phyloP scores from a whole-genome alignment of 192 early-diverging fungal species.

The Entomortierella parvispora region DNA sequence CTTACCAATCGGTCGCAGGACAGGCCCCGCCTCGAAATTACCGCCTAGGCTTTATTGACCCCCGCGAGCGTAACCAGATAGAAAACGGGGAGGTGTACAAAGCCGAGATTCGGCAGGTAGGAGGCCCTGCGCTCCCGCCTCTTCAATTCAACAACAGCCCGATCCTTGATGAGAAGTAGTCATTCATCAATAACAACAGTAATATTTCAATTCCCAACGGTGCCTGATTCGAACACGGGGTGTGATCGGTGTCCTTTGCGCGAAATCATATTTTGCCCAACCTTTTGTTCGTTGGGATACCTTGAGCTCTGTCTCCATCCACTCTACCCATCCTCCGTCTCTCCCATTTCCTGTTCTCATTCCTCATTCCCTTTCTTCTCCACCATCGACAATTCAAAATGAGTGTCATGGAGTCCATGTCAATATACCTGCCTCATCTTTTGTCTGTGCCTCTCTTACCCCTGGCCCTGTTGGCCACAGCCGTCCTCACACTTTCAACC shows the following conservation, averaged over 20 bases:
- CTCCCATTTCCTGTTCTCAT: background rate
- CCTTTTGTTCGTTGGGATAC: too few species aligned
- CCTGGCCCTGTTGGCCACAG: conserved; percentile 24
- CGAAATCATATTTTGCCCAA: too few species aligned
- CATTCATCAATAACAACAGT: too few species aligned
- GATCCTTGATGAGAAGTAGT: conserved; percentile 42
- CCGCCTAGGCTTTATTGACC: conserved; percentile 37
- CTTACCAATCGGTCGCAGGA: conserved; percentile 12
- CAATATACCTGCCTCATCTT: conserved; percentile 24
- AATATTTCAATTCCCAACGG: too few species aligned
- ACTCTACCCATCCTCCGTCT: too few species aligned
- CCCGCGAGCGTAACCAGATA: conserved; percentile 26
- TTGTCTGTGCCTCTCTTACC: conserved; percentile 33
- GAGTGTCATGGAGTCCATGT: conserved; percentile 13
- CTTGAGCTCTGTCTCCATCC: too few species aligned
- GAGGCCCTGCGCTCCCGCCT: conserved; percentile 15
- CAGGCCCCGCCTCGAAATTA: conserved; percentile 23
- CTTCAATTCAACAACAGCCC: conserved; percentile 39
- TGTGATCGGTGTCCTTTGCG: too few species aligned
- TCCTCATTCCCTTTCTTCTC: background rate
- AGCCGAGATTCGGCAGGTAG: conserved; percentile 13
- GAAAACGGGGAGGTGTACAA: conserved; percentile 31
- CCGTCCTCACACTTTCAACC: conserved; percentile 36
- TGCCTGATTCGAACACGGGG: too few species aligned
- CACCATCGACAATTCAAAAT: conserved; percentile 4